phyloP scores from a whole-genome alignment of 2,329 filamentous ascomycete genomes.

The Camillea tinctor region DNA sequence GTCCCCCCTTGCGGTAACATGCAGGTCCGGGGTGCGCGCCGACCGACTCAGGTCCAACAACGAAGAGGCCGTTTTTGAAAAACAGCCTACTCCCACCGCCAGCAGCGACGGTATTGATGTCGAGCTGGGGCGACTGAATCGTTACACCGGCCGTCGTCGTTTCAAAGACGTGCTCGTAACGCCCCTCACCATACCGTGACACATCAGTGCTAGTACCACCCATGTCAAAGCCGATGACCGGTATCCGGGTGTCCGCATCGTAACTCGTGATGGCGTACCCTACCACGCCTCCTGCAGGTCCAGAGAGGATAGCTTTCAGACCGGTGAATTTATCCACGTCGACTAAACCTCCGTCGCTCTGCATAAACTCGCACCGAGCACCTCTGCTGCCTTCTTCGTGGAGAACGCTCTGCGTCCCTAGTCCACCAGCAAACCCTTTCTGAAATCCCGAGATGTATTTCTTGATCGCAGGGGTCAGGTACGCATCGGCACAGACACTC shows the following conservation, averaged over 20 bases:
- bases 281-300: conserved; percentile 89
- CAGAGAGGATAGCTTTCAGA: conserved; percentile 80
- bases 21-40: conserved; percentile 87
- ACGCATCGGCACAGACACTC: conserved; percentile 77
- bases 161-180: conserved; percentile 92
- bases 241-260: conserved; percentile 75
- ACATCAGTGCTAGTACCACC: conserved; percentile 86
- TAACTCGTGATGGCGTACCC: conserved; percentile 92
- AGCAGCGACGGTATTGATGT: conserved; percentile 93
- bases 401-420: conserved; percentile 74
- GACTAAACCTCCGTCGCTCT: conserved; percentile 73
- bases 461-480: conserved; percentile 75
- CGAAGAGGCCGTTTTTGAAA: conserved; percentile 85
- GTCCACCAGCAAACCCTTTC: conserved; percentile 74
- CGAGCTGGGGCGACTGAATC: conserved; percentile 86
- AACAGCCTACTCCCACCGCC: conserved; percentile 84
- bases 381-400: conserved; percentile 62
- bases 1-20: conserved; percentile 87
- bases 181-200: conserved; percentile 78
- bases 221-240: conserved; percentile 96
- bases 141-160: conserved; percentile 93
- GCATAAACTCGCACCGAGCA: conserved; percentile 92
- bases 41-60: conserved; percentile 86
- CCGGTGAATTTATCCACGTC: conserved; percentile 83
- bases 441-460: conserved; percentile 75